Evolutionary conservation across 106 monocot species (phyloP), one percentile per base, ranked within the genome.

Genomic region (Dendrobium nobile): DNA sequence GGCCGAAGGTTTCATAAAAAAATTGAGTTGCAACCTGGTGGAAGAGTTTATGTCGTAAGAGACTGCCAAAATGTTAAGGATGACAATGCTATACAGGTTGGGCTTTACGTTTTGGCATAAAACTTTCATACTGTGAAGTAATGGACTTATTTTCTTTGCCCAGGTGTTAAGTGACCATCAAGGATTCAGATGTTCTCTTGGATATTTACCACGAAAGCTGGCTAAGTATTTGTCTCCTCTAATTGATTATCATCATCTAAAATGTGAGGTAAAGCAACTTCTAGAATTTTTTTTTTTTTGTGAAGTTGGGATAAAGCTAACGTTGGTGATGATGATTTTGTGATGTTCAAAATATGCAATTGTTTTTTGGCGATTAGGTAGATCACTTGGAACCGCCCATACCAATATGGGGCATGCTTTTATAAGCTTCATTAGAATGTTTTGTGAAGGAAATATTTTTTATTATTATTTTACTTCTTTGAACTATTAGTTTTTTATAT

Each of bases 131-230:
- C 47, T 59, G 77, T 22, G 7, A 48, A 19, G 2, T 70, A 74
- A 59, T 22, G 10, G 7, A 28, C 17, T 82, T 74, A 26, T 44
- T 85, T 79, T 80, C 54, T 24, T 42, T 75, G 17, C 37, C 61
- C 67, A 93, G 97, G 97, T 92, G 20, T 72, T 88, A 84, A 91
- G 44, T 85, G 81, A 82, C 56, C 79, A 82, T 77, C 85, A 77
- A 84, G 90, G 75, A 82, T 54, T 43, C n/a, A 59, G 27, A 56
- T 27, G 55, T 67, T 85, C 86, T 54, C 85, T 94, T 55, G 97
- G 97, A 77, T 92, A 92, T 89, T 88, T 97, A 79, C 97, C 94
- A 80, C 86, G 90, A 65, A 86, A 92, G 41, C 79, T 97, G 81
- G 82, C 94, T 44, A 91, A 83, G 77, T 76, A 82, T 88, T 54